A percentile compares a stretch with the other conserved stretches of the same genome.
Conservation (phyloP, 2,329 filamentous ascomycete species). For the Pseudonectria foliicola region DNA sequence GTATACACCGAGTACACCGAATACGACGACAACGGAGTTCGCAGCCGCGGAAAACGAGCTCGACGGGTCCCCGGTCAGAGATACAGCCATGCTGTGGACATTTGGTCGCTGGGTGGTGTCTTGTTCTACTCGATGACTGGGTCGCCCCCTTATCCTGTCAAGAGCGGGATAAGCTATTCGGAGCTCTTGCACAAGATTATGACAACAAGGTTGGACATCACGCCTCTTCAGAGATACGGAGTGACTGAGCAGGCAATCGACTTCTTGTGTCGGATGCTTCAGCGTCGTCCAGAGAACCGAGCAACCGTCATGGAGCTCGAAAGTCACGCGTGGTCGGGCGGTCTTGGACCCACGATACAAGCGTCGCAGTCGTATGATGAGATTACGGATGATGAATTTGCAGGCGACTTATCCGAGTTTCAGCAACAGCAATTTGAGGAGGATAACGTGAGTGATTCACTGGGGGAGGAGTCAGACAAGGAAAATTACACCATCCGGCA, state of each 20-base stretch:
- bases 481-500: slow-evolving; percentile 67
- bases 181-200: slow-evolving; percentile 83
- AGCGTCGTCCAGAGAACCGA: slow-evolving; percentile 69
- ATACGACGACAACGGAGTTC: slow-evolving; percentile 63
- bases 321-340: slow-evolving; percentile 64
- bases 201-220: slow-evolving; percentile 62
- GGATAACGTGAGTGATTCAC: slow-evolving; percentile 35
- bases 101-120: slow-evolving; percentile 94
- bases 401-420: slow-evolving; percentile 54
- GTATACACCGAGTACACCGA: slow-evolving; percentile 73
- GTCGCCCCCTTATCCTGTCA: slow-evolving; percentile 73
- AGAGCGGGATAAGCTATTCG: slow-evolving; percentile 66
- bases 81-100: slow-evolving; percentile 88
- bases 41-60: slow-evolving; percentile 55
- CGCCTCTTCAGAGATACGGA: slow-evolving; percentile 49
- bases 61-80: slow-evolving; percentile 53
- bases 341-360: slow-evolving; percentile 20
- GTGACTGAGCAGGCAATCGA: slow-evolving; percentile 64
- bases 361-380: slow-evolving; percentile 51
- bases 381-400: slow-evolving; percentile 52
- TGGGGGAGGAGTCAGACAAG: slow-evolving; percentile 67
- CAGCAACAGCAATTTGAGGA: slow-evolving; percentile 26
- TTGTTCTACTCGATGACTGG: slow-evolving; percentile 80
- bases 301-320: slow-evolving; percentile 67
- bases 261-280: slow-evolving; percentile 72